Base-by-base conservation (phyloP, 768 basidiomycete genomes). In the Kwoniella mangroviensis region DNA sequence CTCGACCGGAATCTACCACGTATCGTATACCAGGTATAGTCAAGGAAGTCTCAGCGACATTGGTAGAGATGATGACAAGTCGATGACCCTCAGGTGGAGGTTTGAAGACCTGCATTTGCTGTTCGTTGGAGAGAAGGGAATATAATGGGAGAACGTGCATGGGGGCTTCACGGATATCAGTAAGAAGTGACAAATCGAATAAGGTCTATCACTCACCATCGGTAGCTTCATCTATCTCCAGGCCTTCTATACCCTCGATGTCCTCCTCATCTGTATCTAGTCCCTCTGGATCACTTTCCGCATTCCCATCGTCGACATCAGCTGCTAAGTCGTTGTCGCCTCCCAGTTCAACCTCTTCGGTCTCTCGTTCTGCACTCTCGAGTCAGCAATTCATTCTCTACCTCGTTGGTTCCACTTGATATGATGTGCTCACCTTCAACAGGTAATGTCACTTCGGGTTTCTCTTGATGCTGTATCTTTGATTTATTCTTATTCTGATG, bases 11-110 rank as follows among this genome's bases (percentile, higher is more conserved):
- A 80, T 99, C 96, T 34, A 99, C 89, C n/a, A 99, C 96, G 83
- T 99, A 99, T 17, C 92, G 91, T 76, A 99, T 95, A 6, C 92
- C 92, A 26, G 96, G 96, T 69, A 99, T 99, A 0, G 96, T 98
- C 41, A 98, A 85, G 7, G 96, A 97, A 0, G 96, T 98, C 82
- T 98, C 96, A 1, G 96, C 96, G 28, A 98, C 91, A 80, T 98
- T 98, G 1, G 96, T 98, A 1, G 96, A 89, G 5, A 99, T 90
- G 17, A 98, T 93, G 15, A 98, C 94, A 3, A 99, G 86, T 43
- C 97, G 91, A 69, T 86, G 85, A 5, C 90, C 92, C 4, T 86
- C 83, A 0, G 97, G 97, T 13, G 95, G 93, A 0, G 90, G 85
- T 69, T 90, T 85, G 80, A 99, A 99, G 2, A 98, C 95, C 21